Percentiles rank a stretch among this genome's conserved stretches.
Conservation (phyloP, 192 early-diverging fungal species). For the Gamsiella multidivaricata region DNA sequence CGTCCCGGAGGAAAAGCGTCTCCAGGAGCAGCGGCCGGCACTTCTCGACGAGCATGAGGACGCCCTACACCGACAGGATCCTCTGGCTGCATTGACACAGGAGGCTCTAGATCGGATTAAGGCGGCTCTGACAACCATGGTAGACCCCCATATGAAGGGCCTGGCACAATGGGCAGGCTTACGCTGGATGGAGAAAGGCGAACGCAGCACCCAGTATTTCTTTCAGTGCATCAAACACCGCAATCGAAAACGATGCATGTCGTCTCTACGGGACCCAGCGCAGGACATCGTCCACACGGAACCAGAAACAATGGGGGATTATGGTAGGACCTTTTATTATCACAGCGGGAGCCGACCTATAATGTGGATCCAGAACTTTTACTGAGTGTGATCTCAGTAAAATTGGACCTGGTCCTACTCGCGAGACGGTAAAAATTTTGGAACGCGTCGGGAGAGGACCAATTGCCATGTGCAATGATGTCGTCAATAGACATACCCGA, state of each 20-base stretch:
- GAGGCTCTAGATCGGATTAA: background rate
- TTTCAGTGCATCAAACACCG: slow-evolving; percentile 21
- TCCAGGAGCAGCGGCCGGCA: background rate
- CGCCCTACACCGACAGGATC: too few relatives aligned
- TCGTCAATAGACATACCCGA: too few relatives aligned
- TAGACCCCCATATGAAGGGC: background rate
- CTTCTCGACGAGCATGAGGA: background rate
- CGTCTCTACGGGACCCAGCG: background rate
- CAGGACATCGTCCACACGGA: background rate
- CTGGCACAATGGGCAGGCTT: slow-evolving; percentile 6
- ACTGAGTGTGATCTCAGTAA: too few relatives aligned
- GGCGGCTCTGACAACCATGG: background rate
- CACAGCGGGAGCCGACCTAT: too few relatives aligned
- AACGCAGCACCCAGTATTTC: slow-evolving; percentile 36
- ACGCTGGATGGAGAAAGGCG: slow-evolving; percentile 29
- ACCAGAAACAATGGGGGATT: background rate
- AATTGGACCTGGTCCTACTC: too few relatives aligned
- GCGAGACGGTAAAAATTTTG: too few relatives aligned
- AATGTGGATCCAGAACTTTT: too few relatives aligned
- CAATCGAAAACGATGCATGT: background rate
- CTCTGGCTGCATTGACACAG: background rate
- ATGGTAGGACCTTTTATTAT: background rate
- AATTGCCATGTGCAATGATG: too few relatives aligned
- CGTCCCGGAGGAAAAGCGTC: background rate
- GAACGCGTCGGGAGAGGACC: too few relatives aligned